These are phyloP conservation scores for Dentipellis fragilis DNA, from an alignment of 768 basidiomycete species.

Conservation along the genomic window DNA sequence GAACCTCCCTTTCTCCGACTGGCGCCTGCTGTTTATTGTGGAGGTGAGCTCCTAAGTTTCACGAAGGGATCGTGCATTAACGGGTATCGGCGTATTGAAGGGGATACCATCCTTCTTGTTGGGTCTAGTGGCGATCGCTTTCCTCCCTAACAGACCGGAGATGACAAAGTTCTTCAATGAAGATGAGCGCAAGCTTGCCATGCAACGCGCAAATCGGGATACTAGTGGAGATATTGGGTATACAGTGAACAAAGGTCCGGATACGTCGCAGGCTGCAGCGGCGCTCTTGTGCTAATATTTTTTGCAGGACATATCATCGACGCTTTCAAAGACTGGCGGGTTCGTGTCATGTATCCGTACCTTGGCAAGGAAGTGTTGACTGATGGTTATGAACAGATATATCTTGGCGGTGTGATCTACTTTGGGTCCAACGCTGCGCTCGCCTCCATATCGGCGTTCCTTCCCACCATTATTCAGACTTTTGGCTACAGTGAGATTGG, in stretches of 20 bases:
- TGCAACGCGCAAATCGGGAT: conserved; percentile 59
- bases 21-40: conserved; percentile 64
- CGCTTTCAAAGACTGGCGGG: conserved; percentile 68
- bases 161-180: conserved; percentile 47
- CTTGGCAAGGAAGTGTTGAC: too few species aligned
- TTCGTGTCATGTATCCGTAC: conserved; percentile 17
- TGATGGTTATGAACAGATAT: conserved; percentile 29
- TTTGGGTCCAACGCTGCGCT: conserved; percentile 70
- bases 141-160: conserved; percentile 66
- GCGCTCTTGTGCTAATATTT: background rate
- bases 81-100: conserved; percentile 20
- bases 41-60: conserved; percentile 34
- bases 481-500: conserved; percentile 55
- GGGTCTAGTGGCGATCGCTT: conserved; percentile 42
- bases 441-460: conserved; percentile 73
- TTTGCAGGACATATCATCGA: conserved; percentile 45
- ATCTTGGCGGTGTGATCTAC: conserved; percentile 62
- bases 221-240: conserved; percentile 58
- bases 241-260: conserved; percentile 48
- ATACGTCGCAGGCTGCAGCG: background rate
- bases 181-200: conserved; percentile 45
- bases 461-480: conserved; percentile 72
- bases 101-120: conserved; percentile 60
- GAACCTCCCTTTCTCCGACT: conserved; percentile 36
- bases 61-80: background rate